Evolutionary conservation across 2,329 filamentous ascomycete species (phyloP), one percentile per base, ranked within the genome.

Genomic region (Fusarium nelsonii): DNA sequence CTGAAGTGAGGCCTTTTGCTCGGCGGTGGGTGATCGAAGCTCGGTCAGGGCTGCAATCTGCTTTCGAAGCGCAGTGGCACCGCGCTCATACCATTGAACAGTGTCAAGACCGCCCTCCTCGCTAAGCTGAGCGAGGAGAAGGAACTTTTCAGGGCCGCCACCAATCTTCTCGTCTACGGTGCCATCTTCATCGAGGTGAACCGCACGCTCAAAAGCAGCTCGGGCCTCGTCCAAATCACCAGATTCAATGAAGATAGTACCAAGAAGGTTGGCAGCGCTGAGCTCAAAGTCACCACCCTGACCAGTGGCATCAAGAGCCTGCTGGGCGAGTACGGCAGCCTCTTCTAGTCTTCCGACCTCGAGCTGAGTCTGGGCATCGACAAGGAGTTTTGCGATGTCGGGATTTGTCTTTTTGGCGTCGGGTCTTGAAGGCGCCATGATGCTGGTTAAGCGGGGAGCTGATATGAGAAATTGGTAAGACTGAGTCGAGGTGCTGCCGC

Each of bases 101-200:
- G 87, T 91, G 74, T 91, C 88, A 46, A 84, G 80, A 2, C 90
- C 90, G 36, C 90, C 90, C 46, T 90, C 85, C 63, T 91, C 88
- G 77, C 88, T 96, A 74, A 99, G 85, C 81, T 99, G 96, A 68
- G 96, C 96, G 61, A 99, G 84, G 88, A 94, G 97, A 49, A 98
- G 82, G 76, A 97, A 98, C 81, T 97, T 98, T 77, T 98, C 95
- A 0, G 94, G 89, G 1, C 94, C 94, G 30, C 93, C 93, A 49
- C 94, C 94, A 52, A 90, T 78, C 39, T 88, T 86, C 74, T 93
- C 91, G 18, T 91, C 87, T 62, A 89, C 82, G 39, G 83, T 80
- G 18, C 95, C 96, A 59, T 94, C 88, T 26, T 90, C 85, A 77
- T 99, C 96, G 36, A 96, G 85, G 55, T 85, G 83, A 37, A 91